Evolutionary conservation across 805 yeast genomes (phyloP).

Genomic region (Starmerella vitae): DNA sequence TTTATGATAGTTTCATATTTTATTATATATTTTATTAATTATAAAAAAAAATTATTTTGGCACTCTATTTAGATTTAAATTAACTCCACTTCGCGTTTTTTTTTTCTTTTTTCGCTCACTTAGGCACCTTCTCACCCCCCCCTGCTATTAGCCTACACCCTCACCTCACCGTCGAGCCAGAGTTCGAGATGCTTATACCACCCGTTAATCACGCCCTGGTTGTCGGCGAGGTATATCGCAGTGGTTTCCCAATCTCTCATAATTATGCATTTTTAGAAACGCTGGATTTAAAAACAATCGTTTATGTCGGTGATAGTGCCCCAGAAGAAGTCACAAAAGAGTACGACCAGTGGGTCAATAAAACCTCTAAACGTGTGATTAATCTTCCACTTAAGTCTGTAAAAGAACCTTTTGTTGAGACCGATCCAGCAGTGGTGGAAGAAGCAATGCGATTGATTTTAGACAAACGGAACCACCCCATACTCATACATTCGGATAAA

Average conservation of each 20-base stretch:
- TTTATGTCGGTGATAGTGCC: slow-evolving; percentile 43
- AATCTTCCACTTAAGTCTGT: slow-evolving; percentile 56
- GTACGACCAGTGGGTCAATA: slow-evolving; percentile 55
- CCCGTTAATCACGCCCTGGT: slow-evolving; percentile 85
- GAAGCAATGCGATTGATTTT: slow-evolving; percentile 25
- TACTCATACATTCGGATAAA: slow-evolving; percentile 81
- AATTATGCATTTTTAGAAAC: slow-evolving; percentile 69
- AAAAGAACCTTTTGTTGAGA: slow-evolving; percentile 56
- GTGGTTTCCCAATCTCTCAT: slow-evolving; percentile 86
- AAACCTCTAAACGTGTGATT: slow-evolving; percentile 41
- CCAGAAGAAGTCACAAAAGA: slow-evolving; percentile 39
- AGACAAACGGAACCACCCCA: slow-evolving; percentile 58
- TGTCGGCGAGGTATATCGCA: slow-evolving; percentile 72
- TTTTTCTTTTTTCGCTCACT: too few species aligned
- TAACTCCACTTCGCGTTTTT: too few species aligned
- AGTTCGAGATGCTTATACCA: slow-evolving; percentile 60
- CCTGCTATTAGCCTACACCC: too few species aligned
- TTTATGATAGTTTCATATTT: too few species aligned
- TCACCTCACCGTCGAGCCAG: too few species aligned
- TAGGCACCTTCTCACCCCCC: too few species aligned
- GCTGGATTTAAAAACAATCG: slow-evolving; percentile 60
- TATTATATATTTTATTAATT: too few species aligned
- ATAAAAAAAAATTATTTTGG: too few species aligned
- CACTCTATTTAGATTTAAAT: too few species aligned
- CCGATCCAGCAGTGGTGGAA: slow-evolving; percentile 45